phyloP scores from a whole-genome alignment of 202 grass and related monocot species.

The Carex arenaria region DNA sequence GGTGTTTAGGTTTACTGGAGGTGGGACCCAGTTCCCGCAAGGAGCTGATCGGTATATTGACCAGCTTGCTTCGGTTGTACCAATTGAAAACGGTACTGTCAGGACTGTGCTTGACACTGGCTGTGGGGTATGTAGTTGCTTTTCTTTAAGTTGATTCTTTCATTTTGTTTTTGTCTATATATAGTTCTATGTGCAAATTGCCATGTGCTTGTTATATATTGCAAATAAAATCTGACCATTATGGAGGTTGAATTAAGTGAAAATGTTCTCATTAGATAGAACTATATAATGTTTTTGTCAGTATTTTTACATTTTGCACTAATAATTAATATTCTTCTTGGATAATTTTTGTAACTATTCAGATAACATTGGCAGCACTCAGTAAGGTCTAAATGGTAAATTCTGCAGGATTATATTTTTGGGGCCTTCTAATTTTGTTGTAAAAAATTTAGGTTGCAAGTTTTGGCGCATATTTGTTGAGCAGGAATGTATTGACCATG shows the following conservation, averaged over 20 bases:
- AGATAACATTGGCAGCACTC: not conserved
- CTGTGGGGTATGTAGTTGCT: slow-evolving; percentile 58
- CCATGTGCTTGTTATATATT: not conserved
- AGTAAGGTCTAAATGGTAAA: not conserved
- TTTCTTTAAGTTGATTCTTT: not conserved
- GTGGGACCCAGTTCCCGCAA: slow-evolving; percentile 75
- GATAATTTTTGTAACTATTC: not conserved
- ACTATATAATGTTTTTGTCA: not conserved
- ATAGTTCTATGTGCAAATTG: not conserved
- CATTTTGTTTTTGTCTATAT: not conserved
- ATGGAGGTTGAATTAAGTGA: not conserved
- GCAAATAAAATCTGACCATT: not conserved
- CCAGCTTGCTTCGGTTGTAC: slow-evolving; percentile 65
- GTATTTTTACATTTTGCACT: not conserved
- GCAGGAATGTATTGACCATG: slow-evolving; percentile 85
- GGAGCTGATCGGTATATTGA: slow-evolving; percentile 86
- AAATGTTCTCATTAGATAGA: not conserved
- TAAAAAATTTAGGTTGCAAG: slow-evolving; percentile 71
- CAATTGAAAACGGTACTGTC: slow-evolving; percentile 57
- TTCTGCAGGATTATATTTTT: not conserved
- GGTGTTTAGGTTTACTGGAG: slow-evolving; percentile 87
- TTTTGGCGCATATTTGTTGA: slow-evolving; percentile 82
- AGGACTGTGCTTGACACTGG: slow-evolving; percentile 89
- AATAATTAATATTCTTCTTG: not conserved
- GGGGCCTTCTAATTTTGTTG: not conserved